phyloP scores from a whole-genome alignment of 2,329 filamentous ascomycete species.

The Claviceps sorghi region DNA sequence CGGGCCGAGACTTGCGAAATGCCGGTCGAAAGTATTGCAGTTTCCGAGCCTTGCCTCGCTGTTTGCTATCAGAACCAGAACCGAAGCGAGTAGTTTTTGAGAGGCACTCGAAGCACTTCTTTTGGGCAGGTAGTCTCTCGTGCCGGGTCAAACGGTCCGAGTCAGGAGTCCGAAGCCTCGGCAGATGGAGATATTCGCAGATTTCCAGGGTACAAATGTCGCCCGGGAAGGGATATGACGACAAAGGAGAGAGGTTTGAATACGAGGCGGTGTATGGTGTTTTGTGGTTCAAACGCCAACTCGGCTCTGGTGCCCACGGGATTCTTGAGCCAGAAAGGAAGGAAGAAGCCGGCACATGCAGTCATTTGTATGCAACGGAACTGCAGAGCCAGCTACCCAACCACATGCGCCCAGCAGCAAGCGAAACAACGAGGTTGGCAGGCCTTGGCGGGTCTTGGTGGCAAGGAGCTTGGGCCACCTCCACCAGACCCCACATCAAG shows the following conservation, averaged over 20 bases:
- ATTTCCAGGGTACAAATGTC: background rate
- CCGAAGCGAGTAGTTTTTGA: background rate
- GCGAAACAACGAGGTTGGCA: background rate
- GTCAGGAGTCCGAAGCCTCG: background rate
- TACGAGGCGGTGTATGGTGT: constrained; percentile 2
- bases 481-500: background rate
- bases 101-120: background rate
- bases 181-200: background rate
- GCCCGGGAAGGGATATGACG: background rate
- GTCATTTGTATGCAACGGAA: no score
- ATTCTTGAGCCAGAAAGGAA: background rate
- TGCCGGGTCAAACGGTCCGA: background rate
- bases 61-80: background rate
- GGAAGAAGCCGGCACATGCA: background rate
- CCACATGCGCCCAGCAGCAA: background rate
- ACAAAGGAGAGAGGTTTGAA: background rate
- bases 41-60: background rate
- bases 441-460: background rate
- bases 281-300: constrained; percentile 1
- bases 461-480: constrained; percentile 1
- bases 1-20: background rate
- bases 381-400: no score
- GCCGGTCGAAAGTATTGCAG: background rate
- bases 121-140: background rate
- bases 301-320: background rate